phyloP scores from a whole-genome alignment of 257 asterid species.

The Phtheirospermum japonicum region DNA sequence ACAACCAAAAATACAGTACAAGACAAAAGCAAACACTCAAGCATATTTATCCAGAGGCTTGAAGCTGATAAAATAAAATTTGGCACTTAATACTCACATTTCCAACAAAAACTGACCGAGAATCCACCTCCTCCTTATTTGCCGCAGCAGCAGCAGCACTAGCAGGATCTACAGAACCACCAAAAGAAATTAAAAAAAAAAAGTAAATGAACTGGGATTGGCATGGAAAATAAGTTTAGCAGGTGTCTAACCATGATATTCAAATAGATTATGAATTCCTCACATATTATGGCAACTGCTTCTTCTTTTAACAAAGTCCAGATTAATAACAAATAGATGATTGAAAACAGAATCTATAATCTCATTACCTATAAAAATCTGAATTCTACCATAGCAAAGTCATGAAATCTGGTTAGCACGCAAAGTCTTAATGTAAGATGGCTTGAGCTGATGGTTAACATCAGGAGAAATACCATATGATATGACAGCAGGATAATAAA shows the following conservation, averaged over 20 bases:
- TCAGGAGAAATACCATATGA: too few relatives aligned
- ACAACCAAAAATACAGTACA: not conserved
- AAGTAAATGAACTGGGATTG: constrained; percentile 19
- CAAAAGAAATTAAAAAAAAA: not conserved
- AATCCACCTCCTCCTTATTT: constrained; percentile 77
- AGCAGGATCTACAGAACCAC: constrained; percentile 59
- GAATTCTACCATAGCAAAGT: not conserved
- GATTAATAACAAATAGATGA: not conserved
- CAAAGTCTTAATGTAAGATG: not conserved
- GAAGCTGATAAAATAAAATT: not conserved
- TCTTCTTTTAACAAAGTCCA: not conserved
- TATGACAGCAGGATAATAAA: not conserved
- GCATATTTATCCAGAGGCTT: too few relatives aligned
- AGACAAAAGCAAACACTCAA: too few relatives aligned
- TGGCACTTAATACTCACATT: constrained; percentile 55
- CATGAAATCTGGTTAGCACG: not conserved
- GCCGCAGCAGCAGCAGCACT: constrained; percentile 68
- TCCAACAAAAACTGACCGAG: constrained; percentile 88
- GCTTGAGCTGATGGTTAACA: too few relatives aligned
- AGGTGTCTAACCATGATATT: constrained; percentile 9
- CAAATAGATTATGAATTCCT: not conserved
- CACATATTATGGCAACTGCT: too few relatives aligned
- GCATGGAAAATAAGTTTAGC: not conserved
- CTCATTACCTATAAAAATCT: not conserved
- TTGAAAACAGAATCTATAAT: too few relatives aligned